Conservation (phyloP, 2,329 filamentous ascomycete species). For the Myriosclerotinia scirpicola region DNA sequence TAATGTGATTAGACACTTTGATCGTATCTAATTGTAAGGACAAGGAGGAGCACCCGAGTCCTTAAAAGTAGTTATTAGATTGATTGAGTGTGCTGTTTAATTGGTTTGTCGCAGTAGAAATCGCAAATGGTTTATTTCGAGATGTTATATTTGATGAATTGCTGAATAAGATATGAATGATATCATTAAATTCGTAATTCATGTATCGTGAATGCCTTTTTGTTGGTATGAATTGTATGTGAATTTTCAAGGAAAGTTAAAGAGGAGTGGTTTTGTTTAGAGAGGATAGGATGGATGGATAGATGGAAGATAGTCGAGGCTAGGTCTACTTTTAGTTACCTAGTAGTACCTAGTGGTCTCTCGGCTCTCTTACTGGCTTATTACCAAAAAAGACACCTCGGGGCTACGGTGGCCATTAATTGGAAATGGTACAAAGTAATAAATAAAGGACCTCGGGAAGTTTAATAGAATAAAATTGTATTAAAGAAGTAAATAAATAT, state of each 20-base stretch:
- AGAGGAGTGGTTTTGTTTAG: background rate
- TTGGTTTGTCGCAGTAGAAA: conserved; percentile 22
- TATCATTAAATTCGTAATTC: conserved; percentile 25
- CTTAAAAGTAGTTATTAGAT: conserved; percentile 10
- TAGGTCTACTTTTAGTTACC: too few species aligned
- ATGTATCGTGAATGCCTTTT: conserved; percentile 19
- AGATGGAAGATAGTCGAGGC: too few species aligned
- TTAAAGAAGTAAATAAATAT: too few species aligned
- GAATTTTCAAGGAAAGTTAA: conserved; percentile 1
- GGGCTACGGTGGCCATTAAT: too few species aligned
- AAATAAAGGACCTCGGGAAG: too few species aligned
- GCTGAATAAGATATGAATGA: background rate
- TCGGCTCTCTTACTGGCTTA: too few species aligned
- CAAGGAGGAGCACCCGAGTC: conserved; percentile 39
- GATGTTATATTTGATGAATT: conserved; percentile 8
- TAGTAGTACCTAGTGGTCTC: too few species aligned
- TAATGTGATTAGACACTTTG: conserved; percentile 41
- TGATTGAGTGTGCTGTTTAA: background rate
- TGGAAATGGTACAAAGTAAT: too few species aligned
- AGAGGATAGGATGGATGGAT: too few species aligned
- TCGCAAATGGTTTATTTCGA: background rate
- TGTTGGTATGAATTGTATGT: background rate
- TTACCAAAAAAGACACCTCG: too few species aligned
- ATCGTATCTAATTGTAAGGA: conserved; percentile 36
- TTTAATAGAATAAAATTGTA: too few species aligned